phyloP scores from a whole-genome alignment of 1,139 yeast genomes.

The Diutina siamensis region DNA sequence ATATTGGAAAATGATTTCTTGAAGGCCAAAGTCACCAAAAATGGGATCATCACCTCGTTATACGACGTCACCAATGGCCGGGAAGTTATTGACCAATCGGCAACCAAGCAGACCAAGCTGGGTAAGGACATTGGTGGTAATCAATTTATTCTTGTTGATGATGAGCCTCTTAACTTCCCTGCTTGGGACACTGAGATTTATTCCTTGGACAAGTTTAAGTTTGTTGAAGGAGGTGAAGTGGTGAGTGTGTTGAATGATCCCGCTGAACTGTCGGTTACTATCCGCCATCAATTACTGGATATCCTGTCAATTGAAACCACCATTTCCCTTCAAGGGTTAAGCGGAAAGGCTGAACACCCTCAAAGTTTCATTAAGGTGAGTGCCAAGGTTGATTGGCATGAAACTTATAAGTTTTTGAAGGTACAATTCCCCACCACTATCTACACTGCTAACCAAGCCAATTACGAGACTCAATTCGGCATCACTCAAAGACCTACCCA shows the following conservation, averaged over 20 bases:
- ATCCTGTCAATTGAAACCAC: slow-evolving; percentile 52
- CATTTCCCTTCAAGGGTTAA: slow-evolving; percentile 57
- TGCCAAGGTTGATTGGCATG: slow-evolving; percentile 76
- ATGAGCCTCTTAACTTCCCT: slow-evolving; percentile 81
- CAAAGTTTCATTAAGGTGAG: slow-evolving; percentile 40
- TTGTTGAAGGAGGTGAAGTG: slow-evolving; percentile 32
- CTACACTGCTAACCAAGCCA: slow-evolving; percentile 54
- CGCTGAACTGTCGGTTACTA: slow-evolving; percentile 49
- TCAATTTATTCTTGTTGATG: slow-evolving; percentile 72
- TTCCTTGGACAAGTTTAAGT: slow-evolving; percentile 57
- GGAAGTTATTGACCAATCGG: slow-evolving; percentile 52
- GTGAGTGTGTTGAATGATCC: slow-evolving; percentile 44
- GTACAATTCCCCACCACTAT: slow-evolving; percentile 91
- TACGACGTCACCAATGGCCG: slow-evolving; percentile 48
- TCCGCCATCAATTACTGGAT: slow-evolving; percentile 46
- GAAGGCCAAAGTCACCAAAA: slow-evolving; percentile 42
- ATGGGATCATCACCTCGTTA: slow-evolving; percentile 60
- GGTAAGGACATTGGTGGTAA: slow-evolving; percentile 49
- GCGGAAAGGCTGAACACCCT: slow-evolving; percentile 13
- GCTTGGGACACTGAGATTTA: slow-evolving; percentile 97
- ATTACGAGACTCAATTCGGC: slow-evolving; percentile 91
- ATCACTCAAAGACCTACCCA: slow-evolving; percentile 86
- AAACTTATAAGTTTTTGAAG: slow-evolving; percentile 76
- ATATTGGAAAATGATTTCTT: slow-evolving; percentile 50
- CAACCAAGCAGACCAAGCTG: slow-evolving; percentile 28